Base-by-base conservation (phyloP, 306 rosid species). In the Trichosanthes truncata region DNA sequence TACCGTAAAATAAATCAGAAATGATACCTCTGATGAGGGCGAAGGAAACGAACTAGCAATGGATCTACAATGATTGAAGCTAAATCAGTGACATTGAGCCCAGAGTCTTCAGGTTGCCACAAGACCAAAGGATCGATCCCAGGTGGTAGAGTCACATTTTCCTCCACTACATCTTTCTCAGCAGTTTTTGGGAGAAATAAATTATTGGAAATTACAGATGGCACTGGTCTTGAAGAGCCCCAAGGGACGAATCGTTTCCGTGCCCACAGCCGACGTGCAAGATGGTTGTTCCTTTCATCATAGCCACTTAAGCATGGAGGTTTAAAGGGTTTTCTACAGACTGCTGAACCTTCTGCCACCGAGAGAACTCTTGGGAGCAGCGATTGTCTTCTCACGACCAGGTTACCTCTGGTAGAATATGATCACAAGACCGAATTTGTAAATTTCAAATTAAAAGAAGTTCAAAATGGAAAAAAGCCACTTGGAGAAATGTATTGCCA, bases 241-340 rank as follows among this genome's bases (percentile, higher is more conserved):
- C 98, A 94, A 0, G 98, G 98, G 46, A 94, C 93, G 82, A 94
- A 94, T 85, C 90, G 84, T 81, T 89, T 92, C n/a, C 97, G 95
- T 52, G 91, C 97, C 43, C 82, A 88, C 80, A 94, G 97, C 35
- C 97, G 91, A 14, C 93, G 97, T 21, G 91, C 67, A 45, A 94
- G 97, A 59, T 90, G 89, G 40, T 84, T 80, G 38, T 89, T 86
- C 57, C 79, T 67, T 65, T 83, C 85, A 83, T 71, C 80, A 66
- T 86, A 87, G 63, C 92, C 84, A 66, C 80, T 81, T 46, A 90
- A 86, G 72, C 88, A 88, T 14, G 98, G 98, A 46, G 97, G 95
- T 48, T 92, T 94, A 59, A 94, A 94, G 55, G 98, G 98, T 69
- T 91, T 94, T 83, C 97, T 85, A 74, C 98, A 94, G 38, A 87